Percentiles rank a stretch among this genome's conserved stretches.
Evolutionary conservation across 176 grass and related monocot genomes (phyloP).

Genomic region (Oryza rufipogon): DNA sequence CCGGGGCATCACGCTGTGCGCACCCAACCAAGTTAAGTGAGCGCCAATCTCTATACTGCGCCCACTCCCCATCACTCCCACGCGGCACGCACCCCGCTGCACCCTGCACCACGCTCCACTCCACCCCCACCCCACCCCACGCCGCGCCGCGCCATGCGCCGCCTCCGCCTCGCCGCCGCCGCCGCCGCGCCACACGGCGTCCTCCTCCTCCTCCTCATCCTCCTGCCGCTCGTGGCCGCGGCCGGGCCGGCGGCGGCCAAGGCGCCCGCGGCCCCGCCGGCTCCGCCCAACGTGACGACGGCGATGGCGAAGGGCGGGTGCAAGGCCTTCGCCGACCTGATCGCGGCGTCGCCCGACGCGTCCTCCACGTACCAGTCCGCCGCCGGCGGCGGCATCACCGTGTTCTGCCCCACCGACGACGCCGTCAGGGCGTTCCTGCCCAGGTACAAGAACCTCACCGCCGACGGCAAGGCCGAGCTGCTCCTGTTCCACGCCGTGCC

Average conservation of each 20-base stretch:
- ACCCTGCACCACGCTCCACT: background rate
- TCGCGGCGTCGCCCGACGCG: conserved; percentile 60
- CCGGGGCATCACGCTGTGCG: background rate
- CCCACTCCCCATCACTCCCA: conserved; percentile 40
- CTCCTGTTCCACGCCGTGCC: conserved; percentile 84
- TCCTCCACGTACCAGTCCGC: conserved; percentile 58
- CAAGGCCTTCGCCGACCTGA: conserved; percentile 70
- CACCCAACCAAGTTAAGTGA: conserved; percentile 22
- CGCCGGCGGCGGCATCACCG: conserved; percentile 69
- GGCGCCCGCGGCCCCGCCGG: conserved; percentile 42
- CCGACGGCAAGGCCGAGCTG: conserved; percentile 60
- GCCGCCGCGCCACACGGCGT: background rate
- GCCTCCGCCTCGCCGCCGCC: background rate
- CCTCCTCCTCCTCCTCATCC: background rate
- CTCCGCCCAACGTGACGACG: conserved; percentile 57
- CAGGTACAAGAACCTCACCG: conserved; percentile 73
- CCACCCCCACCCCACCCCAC: background rate
- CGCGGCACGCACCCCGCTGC: conserved; percentile 20
- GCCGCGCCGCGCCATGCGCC: conserved; percentile 30
- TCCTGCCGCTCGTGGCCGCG: background rate
- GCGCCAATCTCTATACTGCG: conserved; percentile 23
- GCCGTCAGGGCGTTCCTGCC: conserved; percentile 62
- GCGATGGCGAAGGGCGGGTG: conserved; percentile 81
- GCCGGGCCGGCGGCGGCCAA: background rate
- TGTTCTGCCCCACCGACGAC: conserved; percentile 77